Percentiles rank a stretch among this genome's conserved stretches.
Conservation (phyloP, 768 basidiomycete species). For the Boletus eberwhitei region DNA sequence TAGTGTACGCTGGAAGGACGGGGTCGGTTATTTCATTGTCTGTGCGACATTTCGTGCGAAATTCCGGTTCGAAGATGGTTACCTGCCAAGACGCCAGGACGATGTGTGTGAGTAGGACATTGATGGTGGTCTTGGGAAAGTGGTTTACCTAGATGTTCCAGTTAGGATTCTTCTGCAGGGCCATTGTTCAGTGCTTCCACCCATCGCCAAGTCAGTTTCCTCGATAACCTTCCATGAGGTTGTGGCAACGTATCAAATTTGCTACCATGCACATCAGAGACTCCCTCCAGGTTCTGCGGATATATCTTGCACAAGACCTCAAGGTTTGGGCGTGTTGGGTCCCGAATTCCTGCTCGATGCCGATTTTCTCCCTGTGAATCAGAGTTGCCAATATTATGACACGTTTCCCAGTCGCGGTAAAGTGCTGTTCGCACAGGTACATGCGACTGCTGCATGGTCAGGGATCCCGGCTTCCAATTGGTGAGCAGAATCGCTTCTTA, state of each 20-base stretch:
- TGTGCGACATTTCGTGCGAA: constrained; percentile 1
- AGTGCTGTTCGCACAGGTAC: constrained; percentile 1
- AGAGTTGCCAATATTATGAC: not conserved
- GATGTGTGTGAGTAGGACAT: not conserved
- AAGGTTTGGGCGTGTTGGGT: constrained; percentile 10
- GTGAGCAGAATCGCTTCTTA: constrained; percentile 7
- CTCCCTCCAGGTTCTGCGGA: not conserved
- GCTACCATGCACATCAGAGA: constrained; percentile 3
- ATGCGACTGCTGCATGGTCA: constrained; percentile 18
- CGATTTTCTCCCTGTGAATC: not conserved
- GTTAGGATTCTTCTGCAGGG: constrained; percentile 1
- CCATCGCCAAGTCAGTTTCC: not conserved
- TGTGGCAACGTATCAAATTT: constrained; percentile 13
- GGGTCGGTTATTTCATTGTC: not conserved
- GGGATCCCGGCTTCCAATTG: not conserved
- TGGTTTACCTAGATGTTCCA: constrained; percentile 14
- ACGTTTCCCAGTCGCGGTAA: not conserved
- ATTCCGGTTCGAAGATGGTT: not conserved
- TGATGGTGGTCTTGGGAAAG: not conserved
- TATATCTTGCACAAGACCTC: constrained; percentile 4
- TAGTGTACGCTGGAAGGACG: constrained; percentile 14
- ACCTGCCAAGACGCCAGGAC: not conserved
- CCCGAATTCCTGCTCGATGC: not conserved
- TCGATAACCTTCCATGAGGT: not conserved
- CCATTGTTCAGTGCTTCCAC: constrained; percentile 15